Percentiles rank a stretch among this genome's conserved stretches.
Evolutionary conservation across 306 rosid genomes (phyloP).

Genomic region (Inga leiocalycina): DNA sequence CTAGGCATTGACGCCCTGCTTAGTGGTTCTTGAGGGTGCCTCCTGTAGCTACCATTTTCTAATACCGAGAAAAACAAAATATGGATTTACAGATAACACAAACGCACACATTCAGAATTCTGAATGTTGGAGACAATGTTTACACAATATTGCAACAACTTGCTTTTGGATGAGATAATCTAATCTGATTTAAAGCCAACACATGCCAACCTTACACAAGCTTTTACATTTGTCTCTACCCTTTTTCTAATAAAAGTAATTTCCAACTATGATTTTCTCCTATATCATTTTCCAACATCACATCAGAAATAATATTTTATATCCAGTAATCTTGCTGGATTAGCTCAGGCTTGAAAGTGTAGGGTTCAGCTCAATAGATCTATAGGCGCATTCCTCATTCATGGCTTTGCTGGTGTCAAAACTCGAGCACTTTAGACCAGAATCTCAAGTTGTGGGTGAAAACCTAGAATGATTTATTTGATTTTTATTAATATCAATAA

Average conservation of each 20-base stretch:
- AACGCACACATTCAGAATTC: neutral
- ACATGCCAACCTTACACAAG: neutral
- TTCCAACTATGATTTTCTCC: neutral
- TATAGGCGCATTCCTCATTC: neutral
- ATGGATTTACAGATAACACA: neutral
- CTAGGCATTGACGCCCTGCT: neutral
- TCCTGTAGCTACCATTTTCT: neutral
- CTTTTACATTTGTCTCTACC: neutral
- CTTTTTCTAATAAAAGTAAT: slow-evolving; percentile 2
- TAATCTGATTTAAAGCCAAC: neutral
- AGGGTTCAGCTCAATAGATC: neutral
- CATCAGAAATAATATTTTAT: neutral
- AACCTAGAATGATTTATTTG: neutral
- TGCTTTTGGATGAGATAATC: neutral
- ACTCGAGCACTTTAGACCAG: neutral
- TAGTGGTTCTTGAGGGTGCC: neutral
- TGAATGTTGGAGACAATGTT: neutral
- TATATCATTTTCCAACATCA: neutral
- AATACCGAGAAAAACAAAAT: neutral
- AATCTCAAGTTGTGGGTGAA: neutral
- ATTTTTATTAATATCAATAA: neutral
- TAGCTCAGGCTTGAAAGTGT: neutral
- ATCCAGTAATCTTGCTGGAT: neutral
- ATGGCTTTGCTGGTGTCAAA: neutral
- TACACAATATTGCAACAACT: neutral